Conservation (phyloP, 2,329 filamentous ascomycete genomes). For the Gnomoniopsis smithogilvyi region DNA sequence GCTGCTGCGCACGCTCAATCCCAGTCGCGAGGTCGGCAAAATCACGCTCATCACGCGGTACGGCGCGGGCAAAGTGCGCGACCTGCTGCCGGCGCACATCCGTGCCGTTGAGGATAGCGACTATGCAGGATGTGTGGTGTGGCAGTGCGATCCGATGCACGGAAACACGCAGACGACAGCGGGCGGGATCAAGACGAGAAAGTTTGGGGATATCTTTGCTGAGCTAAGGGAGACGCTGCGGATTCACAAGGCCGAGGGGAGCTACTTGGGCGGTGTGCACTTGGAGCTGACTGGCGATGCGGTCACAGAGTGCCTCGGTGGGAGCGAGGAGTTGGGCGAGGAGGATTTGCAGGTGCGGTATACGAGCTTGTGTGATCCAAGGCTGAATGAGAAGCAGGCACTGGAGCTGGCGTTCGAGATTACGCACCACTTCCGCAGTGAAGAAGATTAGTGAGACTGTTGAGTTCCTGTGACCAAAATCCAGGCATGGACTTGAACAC, state of each 20-base stretch:
- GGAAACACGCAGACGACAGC: conserved; percentile 71
- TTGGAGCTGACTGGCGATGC: conserved; percentile 93
- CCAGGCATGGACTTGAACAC: background rate
- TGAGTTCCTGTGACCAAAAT: background rate
- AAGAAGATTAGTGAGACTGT: conserved; percentile 22
- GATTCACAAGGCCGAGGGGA: conserved; percentile 80
- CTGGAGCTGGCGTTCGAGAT: conserved; percentile 92
- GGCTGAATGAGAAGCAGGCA: conserved; percentile 96
- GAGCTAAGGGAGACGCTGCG: conserved; percentile 80
- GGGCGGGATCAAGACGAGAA: conserved; percentile 83
- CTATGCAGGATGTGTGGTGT: conserved; percentile 67
- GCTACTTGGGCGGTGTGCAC: conserved; percentile 90
- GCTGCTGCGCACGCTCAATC: conserved; percentile 84
- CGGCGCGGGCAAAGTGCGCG: conserved; percentile 72
- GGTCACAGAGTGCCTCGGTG: conserved; percentile 93
- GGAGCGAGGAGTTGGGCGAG: conserved; percentile 81
- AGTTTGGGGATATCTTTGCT: conserved; percentile 84
- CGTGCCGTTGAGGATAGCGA: conserved; percentile 80
- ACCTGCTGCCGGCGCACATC: conserved; percentile 80
- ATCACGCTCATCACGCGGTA: conserved; percentile 96
- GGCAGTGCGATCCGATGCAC: conserved; percentile 99
- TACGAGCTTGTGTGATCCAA: conserved; percentile 91
- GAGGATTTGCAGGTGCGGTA: conserved; percentile 89
- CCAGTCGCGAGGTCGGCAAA: conserved; percentile 77
- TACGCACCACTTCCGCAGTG: conserved; percentile 68